These are phyloP conservation scores for Sistotremastrum niveocremeum DNA, from an alignment of 768 basidiomycete species.

Conservation along the genomic window DNA sequence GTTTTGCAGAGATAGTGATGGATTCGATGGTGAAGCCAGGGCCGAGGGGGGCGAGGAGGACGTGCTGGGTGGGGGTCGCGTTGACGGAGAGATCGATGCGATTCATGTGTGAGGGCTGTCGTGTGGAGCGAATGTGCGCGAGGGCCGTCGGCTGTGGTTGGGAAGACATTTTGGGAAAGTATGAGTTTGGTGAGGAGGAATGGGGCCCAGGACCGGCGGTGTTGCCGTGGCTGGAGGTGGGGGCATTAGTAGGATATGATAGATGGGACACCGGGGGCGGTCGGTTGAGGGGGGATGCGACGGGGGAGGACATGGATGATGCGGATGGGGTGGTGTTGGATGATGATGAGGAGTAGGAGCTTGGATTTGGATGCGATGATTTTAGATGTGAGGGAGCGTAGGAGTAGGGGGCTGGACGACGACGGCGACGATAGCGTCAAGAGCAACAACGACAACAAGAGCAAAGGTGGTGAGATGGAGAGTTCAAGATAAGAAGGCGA, in stretches of 20 bases:
- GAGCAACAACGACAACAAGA: too few species aligned
- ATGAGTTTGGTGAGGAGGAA: too few species aligned
- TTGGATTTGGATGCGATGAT: too few species aligned
- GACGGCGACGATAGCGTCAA: too few species aligned
- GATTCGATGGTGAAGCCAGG: constrained; percentile 12
- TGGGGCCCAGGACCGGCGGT: too few species aligned
- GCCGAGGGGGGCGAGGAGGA: constrained; percentile 11
- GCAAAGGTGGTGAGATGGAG: too few species aligned
- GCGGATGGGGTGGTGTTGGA: background rate
- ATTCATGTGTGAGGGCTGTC: constrained; percentile 1
- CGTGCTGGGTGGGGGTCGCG: constrained; percentile 8
- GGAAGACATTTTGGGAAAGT: background rate
- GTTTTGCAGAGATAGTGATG: constrained; percentile 14
- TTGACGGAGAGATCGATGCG: constrained; percentile 6
- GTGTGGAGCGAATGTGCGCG: constrained; percentile 2
- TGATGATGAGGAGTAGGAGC: background rate
- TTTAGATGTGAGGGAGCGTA: too few species aligned
- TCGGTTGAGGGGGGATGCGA: background rate
- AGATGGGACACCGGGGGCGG: too few species aligned
- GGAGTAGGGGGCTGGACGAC: too few species aligned
- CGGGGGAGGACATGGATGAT: background rate
- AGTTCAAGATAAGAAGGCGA: too few species aligned
- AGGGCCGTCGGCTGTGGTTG: constrained; percentile 3
- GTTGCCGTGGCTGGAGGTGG: too few species aligned
- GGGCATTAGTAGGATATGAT: too few species aligned